phyloP scores from a whole-genome alignment of 225 moss, liverwort and hornwort genomes.

The Anthoceros angustus region DNA sequence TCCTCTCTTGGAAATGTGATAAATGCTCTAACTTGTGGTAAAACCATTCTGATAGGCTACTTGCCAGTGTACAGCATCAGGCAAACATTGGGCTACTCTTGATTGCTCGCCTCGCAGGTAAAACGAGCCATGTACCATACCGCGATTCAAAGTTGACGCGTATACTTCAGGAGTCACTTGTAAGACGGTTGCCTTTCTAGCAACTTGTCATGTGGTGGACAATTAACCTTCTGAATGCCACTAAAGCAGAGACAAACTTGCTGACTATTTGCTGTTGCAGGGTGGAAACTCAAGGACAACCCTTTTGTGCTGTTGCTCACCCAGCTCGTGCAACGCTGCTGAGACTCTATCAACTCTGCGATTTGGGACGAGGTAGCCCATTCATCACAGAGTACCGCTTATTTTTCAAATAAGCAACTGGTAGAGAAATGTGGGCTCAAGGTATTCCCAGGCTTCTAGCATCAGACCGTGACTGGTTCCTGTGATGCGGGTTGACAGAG shows the following conservation, averaged over 20 bases:
- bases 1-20: conserved; percentile 22
- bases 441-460: background rate
- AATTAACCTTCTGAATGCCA: background rate
- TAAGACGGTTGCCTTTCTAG: conserved; percentile 9
- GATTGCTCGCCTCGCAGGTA: conserved; percentile 17
- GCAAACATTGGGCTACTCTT: background rate
- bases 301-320: conserved; percentile 45
- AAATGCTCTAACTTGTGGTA: conserved; percentile 15
- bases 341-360: conserved; percentile 50
- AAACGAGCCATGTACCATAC: conserved; percentile 34
- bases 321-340: conserved; percentile 33
- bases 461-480: background rate
- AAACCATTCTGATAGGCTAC: background rate
- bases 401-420: background rate
- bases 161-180: conserved; percentile 52
- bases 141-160: conserved; percentile 53
- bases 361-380: conserved; percentile 34
- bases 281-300: conserved; percentile 49
- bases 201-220: too few relatives aligned
- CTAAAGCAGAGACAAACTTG: background rate
- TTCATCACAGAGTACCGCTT: background rate
- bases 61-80: background rate
- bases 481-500: conserved; percentile 18
- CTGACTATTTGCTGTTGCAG: conserved; percentile 5
- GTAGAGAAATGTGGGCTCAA: too few relatives aligned